Conservation (phyloP, 148 eudicot species). For the Dysphania ambrosioides region DNA sequence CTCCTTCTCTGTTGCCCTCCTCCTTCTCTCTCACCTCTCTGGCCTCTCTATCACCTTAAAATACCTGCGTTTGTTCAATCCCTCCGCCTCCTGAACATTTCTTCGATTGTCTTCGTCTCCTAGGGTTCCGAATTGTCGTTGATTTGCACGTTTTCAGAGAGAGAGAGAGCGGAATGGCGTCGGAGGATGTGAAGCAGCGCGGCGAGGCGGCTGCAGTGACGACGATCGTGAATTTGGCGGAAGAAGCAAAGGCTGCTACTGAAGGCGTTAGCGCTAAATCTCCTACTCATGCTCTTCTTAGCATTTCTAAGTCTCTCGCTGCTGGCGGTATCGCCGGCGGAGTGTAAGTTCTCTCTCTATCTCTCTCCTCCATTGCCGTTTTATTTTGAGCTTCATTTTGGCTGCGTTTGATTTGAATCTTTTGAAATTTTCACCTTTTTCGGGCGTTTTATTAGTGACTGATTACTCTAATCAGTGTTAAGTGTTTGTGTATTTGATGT, state of each 20-base stretch:
- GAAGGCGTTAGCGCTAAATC: conserved; percentile 70
- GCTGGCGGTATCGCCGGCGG: conserved; percentile 90
- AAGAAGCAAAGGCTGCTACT: conserved; percentile 65
- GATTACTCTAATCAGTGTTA: neutral
- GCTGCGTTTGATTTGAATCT: neutral
- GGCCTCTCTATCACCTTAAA: neutral
- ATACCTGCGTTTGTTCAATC: neutral
- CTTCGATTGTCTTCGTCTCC: conserved; percentile 1
- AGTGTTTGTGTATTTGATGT: neutral
- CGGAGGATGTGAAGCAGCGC: conserved; percentile 75
- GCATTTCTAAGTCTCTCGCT: conserved; percentile 66
- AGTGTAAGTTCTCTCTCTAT: conserved; percentile 50
- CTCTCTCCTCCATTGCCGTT: neutral
- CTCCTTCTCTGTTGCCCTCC: neutral
- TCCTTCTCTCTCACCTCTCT: neutral
- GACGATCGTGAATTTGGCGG: conserved; percentile 76
- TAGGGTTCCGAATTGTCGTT: conserved; percentile 8
- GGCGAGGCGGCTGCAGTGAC: conserved; percentile 53
- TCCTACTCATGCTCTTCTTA: conserved; percentile 43
- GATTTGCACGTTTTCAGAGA: conserved; percentile 3
- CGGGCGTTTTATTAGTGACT: neutral
- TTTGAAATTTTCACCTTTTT: neutral
- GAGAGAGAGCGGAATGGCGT: conserved; percentile 69
- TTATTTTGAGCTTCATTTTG: neutral
- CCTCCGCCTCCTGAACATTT: neutral